These are phyloP conservation scores for Abelmoschus esculentus DNA, from an alignment of 345 rosid genomes.

Conservation along the genomic window DNA sequence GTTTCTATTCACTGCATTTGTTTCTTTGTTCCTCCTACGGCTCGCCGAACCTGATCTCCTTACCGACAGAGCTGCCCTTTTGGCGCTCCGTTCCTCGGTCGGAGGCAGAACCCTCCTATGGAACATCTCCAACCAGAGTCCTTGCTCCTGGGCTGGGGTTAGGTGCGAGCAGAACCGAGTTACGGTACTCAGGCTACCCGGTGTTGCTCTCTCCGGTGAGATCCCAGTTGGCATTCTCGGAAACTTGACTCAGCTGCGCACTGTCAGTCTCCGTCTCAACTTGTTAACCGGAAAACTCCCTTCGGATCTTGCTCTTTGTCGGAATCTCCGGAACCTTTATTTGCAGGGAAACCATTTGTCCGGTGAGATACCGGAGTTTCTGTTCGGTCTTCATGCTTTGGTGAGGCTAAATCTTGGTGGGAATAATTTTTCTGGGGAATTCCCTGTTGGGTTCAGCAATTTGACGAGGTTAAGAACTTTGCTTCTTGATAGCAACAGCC, in stretches of 20 bases:
- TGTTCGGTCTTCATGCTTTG: slow-evolving; percentile 47
- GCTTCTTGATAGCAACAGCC: slow-evolving; percentile 49
- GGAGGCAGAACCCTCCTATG: slow-evolving; percentile 81
- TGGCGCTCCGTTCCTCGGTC: slow-evolving; percentile 67
- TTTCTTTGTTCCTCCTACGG: slow-evolving; percentile 20
- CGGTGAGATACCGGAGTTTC: slow-evolving; percentile 59
- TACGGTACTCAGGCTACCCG: slow-evolving; percentile 67
- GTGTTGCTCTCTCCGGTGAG: slow-evolving; percentile 61
- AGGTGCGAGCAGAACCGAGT: slow-evolving; percentile 56
- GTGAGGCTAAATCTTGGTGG: slow-evolving; percentile 56
- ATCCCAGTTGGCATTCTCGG: slow-evolving; percentile 64
- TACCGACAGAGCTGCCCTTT: slow-evolving; percentile 72
- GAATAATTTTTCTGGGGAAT: slow-evolving; percentile 58
- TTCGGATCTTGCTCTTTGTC: slow-evolving; percentile 62
- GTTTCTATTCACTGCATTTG: slow-evolving; percentile 2
- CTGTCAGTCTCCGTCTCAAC: slow-evolving; percentile 84
- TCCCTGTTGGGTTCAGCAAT: slow-evolving; percentile 48
- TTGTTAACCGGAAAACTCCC: slow-evolving; percentile 57
- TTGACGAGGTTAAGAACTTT: slow-evolving; percentile 73
- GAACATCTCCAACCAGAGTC: slow-evolving; percentile 40
- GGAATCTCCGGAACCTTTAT: slow-evolving; percentile 56
- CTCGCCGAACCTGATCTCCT: slow-evolving; percentile 49
- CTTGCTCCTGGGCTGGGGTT: slow-evolving; percentile 87
- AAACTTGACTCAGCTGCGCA: slow-evolving; percentile 66
- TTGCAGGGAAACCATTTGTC: slow-evolving; percentile 76